These are phyloP conservation scores for Coniochaeta sp. DNA, from an alignment of 2,329 filamentous ascomycete genomes.

Conservation along the genomic window DNA sequence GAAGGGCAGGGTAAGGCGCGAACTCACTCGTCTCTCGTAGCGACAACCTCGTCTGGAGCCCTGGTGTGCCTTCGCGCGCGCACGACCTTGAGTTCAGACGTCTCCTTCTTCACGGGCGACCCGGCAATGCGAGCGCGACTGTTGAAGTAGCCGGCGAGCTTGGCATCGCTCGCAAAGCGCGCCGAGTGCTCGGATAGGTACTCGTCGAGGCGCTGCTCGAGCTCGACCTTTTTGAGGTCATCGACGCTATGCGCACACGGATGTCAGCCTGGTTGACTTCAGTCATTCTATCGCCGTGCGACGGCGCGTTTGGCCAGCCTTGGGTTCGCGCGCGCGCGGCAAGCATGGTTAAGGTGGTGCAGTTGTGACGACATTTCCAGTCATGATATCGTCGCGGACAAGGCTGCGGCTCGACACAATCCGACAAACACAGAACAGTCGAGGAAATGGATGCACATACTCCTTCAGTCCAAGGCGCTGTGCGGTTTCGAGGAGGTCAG, in stretches of 20 bases:
- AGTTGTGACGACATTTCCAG: background rate
- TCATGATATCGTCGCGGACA: background rate
- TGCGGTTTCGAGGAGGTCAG: slow-evolving; percentile 68
- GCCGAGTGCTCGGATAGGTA: slow-evolving; percentile 63
- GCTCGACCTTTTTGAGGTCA: slow-evolving; percentile 67
- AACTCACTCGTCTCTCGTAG: slow-evolving; percentile 32
- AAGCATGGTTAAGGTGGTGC: background rate
- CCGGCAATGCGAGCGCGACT: slow-evolving; percentile 50
- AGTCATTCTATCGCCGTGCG: too few relatives aligned
- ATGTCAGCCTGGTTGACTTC: background rate
- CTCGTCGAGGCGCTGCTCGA: slow-evolving; percentile 67
- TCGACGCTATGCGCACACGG: slow-evolving; percentile 48
- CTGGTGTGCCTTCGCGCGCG: slow-evolving; percentile 36
- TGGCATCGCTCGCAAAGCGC: slow-evolving; percentile 54
- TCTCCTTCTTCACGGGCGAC: slow-evolving; percentile 55
- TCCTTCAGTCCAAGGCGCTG: slow-evolving; percentile 61
- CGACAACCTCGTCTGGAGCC: slow-evolving; percentile 32
- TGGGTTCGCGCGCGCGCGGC: background rate
- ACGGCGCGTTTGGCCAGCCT: background rate
- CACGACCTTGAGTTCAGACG: slow-evolving; percentile 34
- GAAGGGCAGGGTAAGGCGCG: background rate
- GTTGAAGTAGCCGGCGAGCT: slow-evolving; percentile 69
- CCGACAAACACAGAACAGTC: background rate
- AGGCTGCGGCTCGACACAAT: background rate
- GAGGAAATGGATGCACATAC: slow-evolving; percentile 42